These are phyloP conservation scores for Leccinellum albellum DNA, from an alignment of 768 basidiomycete genomes.

Conservation along the genomic window DNA sequence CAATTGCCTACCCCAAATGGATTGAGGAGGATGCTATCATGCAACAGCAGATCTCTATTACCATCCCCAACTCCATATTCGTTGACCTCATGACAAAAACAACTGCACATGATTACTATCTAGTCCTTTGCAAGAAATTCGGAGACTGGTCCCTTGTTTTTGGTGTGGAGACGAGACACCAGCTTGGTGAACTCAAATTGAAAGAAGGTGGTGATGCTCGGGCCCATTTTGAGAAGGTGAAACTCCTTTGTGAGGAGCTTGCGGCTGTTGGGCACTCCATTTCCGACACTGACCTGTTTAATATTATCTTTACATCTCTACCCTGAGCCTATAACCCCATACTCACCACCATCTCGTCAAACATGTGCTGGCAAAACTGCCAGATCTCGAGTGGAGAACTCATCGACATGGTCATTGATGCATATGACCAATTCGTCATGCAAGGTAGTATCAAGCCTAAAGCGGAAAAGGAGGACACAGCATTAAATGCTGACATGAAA, in stretches of 20 bases:
- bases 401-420: too few relatives aligned
- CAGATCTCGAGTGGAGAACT: not conserved
- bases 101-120: not conserved
- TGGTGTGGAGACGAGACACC: not conserved
- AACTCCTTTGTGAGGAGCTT: not conserved
- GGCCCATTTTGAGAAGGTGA: not conserved
- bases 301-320: not conserved
- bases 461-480: too few relatives aligned
- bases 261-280: not conserved
- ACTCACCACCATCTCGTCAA: not conserved
- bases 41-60: too few relatives aligned
- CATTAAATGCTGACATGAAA: too few relatives aligned
- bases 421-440: too few relatives aligned
- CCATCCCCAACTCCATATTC: too few relatives aligned
- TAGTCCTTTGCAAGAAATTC: not conserved
- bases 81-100: not conserved
- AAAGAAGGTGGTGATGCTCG: not conserved
- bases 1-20: too few relatives aligned
- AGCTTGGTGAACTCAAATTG: not conserved
- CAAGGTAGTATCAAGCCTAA: too few relatives aligned
- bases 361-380: not conserved
- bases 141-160: not conserved
- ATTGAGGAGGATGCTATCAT: too few relatives aligned
- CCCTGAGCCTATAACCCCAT: not conserved
- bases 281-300: not conserved